Evolutionary conservation across 257 asterid genomes (phyloP).

Genomic region (Misopates orontium): DNA sequence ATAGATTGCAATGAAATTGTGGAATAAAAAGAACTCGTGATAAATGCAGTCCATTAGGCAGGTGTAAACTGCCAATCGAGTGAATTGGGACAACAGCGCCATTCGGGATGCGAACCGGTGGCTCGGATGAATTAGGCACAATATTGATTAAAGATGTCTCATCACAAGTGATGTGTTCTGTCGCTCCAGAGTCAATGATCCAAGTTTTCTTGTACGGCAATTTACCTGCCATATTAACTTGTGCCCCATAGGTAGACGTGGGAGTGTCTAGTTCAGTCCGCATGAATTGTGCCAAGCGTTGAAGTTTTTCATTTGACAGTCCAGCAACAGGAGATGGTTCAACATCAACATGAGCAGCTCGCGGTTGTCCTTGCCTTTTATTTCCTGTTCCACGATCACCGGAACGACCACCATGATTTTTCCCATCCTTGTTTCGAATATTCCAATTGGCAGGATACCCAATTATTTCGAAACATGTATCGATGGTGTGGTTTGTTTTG

Average conservation of each 20-base stretch:
- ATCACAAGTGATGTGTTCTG: not conserved
- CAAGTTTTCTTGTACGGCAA: not conserved
- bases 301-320: no score
- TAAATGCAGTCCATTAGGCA: not conserved
- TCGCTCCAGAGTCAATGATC: constrained; percentile 4
- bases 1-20: not conserved
- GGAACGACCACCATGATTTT: no score
- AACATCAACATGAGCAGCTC: not conserved
- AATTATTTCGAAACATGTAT: no score
- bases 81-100: not conserved
- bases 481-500: not conserved
- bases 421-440: no score
- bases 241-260: no score
- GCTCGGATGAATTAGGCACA: no score
- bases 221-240: not conserved
- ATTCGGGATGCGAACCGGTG: not conserved
- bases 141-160: not conserved
- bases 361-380: not conserved
- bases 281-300: no score
- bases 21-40: not conserved
- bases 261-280: no score
- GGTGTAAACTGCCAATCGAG: not conserved
- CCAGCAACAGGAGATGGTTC: not conserved
- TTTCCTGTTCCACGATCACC: not conserved
- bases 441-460: no score